These are phyloP conservation scores for Striga asiatica DNA, from an alignment of 257 asterid species.

Conservation along the genomic window DNA sequence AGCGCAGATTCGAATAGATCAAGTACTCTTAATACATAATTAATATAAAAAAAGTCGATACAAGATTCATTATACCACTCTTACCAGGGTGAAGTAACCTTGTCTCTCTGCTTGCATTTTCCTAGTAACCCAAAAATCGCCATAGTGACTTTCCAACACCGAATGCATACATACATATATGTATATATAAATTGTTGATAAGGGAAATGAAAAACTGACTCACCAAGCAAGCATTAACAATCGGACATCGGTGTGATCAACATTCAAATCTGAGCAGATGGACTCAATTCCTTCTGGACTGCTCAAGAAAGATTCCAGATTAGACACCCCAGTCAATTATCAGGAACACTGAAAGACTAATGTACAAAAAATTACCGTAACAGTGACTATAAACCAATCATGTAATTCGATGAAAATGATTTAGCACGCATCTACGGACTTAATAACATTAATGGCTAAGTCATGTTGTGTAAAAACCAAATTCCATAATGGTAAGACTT, in stretches of 20 bases:
- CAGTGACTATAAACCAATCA: neutral
- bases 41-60: neutral
- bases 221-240: conserved; percentile 90
- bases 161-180: too few species aligned
- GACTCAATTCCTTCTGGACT: conserved; percentile 91
- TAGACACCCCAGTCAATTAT: conserved; percentile 15
- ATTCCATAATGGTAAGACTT: neutral
- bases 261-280: conserved; percentile 70
- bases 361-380: neutral
- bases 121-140: conserved; percentile 36
- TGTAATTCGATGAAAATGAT: neutral
- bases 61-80: conserved; percentile 5
- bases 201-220: conserved; percentile 16
- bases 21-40: neutral
- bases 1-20: neutral
- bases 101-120: conserved; percentile 88
- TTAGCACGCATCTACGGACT: neutral
- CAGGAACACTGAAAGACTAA: conserved; percentile 1
- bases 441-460: neutral
- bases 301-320: conserved; percentile 18
- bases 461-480: neutral
- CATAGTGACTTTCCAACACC: conserved; percentile 15
- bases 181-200: neutral
- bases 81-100: conserved; percentile 87
- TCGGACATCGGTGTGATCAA: conserved; percentile 73